These are phyloP conservation scores for Backusella luteola DNA, from an alignment of 192 early-diverging fungal species.

Conservation along the genomic window DNA sequence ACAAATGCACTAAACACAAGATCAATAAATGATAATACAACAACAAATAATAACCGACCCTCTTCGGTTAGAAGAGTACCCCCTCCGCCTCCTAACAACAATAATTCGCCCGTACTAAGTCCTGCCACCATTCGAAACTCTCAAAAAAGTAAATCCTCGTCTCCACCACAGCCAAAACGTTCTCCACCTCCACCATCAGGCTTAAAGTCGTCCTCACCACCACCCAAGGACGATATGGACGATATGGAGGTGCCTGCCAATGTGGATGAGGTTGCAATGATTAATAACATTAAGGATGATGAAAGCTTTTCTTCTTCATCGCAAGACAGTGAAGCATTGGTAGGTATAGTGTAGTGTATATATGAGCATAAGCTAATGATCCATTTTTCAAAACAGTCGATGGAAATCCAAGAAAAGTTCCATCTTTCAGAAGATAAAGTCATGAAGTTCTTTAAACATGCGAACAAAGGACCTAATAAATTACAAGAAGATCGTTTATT, in stretches of 20 bases:
- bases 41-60: not conserved
- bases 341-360: not conserved
- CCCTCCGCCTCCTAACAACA: not conserved
- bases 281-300: conserved; percentile 24
- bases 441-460: conserved; percentile 48
- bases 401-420: conserved; percentile 53
- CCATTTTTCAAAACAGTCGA: conserved; percentile 32
- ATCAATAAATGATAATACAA: not conserved
- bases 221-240: not conserved
- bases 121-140: conserved; percentile 10
- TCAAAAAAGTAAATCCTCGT: not conserved
- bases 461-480: conserved; percentile 16
- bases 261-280: conserved; percentile 46
- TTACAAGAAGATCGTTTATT: conserved; percentile 4
- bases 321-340: conserved; percentile 33
- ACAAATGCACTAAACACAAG: conserved; percentile 12
- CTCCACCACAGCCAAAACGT: not conserved
- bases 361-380: not conserved
- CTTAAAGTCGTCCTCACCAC: not conserved
- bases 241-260: conserved; percentile 30
- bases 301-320: conserved; percentile 6
- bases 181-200: not conserved
- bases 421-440: conserved; percentile 51
- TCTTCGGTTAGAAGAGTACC: not conserved
- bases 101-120: not conserved